phyloP scores from a whole-genome alignment of 78 protist genomes.

The Acrasis kona region DNA sequence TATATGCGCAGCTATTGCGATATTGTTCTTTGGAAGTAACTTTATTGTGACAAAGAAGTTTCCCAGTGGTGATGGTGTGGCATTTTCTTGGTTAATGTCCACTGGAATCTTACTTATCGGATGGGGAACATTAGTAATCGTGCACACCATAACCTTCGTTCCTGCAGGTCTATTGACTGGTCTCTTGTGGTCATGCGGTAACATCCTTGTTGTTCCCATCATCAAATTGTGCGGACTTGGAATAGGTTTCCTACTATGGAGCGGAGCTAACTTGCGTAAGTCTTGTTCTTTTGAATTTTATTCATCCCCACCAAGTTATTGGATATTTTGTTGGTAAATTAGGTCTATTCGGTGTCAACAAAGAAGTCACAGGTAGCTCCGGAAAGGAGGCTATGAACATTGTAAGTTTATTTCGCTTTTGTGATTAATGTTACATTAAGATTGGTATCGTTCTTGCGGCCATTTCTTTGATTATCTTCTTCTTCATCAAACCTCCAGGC shows the following conservation, averaged over 20 bases:
- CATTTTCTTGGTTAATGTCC: conserved; percentile 39
- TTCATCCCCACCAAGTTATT: too few relatives aligned
- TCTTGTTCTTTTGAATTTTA: too few relatives aligned
- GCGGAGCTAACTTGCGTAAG: conserved; percentile 37
- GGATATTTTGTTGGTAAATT: conserved; percentile 58
- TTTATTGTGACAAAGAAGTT: conserved; percentile 24
- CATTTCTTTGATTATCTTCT: not conserved
- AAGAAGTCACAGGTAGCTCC: conserved; percentile 12
- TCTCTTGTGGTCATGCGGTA: conserved; percentile 48
- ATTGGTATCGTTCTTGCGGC: conserved; percentile 25
- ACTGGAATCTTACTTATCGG: conserved; percentile 28
- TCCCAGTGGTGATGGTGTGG: conserved; percentile 32
- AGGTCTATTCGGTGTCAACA: conserved; percentile 48
- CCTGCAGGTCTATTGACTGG: conserved; percentile 52
- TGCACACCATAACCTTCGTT: conserved; percentile 1
- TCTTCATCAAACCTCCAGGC: conserved; percentile 2
- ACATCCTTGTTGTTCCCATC: conserved; percentile 50
- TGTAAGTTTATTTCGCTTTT: too few relatives aligned
- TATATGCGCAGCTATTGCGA: conserved; percentile 16
- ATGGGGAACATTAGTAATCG: not conserved
- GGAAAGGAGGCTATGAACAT: conserved; percentile 3
- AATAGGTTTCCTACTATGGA: conserved; percentile 69
- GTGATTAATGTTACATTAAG: too few relatives aligned
- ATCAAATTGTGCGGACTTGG: conserved; percentile 63
- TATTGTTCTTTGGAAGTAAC: conserved; percentile 36